Conservation (phyloP, 208 protist species). For the Trypanosoma grayi region DNA sequence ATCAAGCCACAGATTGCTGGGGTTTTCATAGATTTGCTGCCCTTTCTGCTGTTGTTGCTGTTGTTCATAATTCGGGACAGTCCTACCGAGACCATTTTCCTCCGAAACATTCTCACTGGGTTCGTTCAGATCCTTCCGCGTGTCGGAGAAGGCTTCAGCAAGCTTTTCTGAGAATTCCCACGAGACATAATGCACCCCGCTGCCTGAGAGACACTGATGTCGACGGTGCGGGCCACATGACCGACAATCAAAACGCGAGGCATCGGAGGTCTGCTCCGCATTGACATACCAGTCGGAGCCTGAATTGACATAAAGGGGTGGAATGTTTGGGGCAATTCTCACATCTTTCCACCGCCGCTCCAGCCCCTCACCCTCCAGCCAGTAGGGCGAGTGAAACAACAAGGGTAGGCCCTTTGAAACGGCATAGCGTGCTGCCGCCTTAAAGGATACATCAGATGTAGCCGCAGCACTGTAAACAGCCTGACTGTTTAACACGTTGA, state of each 20-base stretch:
- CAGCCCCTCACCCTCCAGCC: conserved; percentile 18
- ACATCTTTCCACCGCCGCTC: conserved; percentile 30
- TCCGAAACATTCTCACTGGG: background rate
- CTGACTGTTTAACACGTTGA: background rate
- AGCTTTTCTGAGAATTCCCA: conserved; percentile 27
- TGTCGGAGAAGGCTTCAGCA: conserved; percentile 10
- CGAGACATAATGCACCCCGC: conserved; percentile 16
- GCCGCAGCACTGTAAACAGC: background rate
- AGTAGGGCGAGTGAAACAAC: conserved; percentile 33
- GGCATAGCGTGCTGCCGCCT: background rate
- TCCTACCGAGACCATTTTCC: too few relatives aligned
- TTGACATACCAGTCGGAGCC: conserved; percentile 24
- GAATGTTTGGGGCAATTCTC: background rate
- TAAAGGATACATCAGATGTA: background rate
- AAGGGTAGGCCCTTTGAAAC: background rate
- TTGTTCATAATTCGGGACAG: too few relatives aligned
- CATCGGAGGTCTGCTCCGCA: conserved; percentile 37
- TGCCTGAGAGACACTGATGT: conserved; percentile 24
- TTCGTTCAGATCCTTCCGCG: background rate
- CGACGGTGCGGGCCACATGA: conserved; percentile 27
- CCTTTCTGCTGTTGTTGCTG: background rate
- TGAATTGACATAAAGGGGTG: conserved; percentile 9
- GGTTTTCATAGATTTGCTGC: background rate
- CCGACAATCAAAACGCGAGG: conserved; percentile 32
- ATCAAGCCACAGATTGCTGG: conserved; percentile 26